phyloP scores from a whole-genome alignment of 371 early-diverging fungal genomes.

The Apophysomyces ossiformis region DNA sequence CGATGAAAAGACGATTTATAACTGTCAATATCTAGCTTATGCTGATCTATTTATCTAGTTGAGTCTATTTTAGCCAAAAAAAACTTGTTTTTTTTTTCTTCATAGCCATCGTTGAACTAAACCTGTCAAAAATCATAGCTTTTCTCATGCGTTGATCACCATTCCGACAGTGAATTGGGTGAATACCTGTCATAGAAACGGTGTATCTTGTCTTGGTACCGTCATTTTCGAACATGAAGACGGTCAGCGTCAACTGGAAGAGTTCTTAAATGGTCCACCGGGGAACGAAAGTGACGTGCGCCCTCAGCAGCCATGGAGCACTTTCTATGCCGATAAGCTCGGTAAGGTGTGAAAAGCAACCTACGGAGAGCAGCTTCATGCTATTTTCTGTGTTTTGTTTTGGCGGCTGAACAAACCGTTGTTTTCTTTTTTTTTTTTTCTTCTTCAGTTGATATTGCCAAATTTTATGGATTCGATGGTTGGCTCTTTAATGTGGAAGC shows the following conservation, averaged over 20 bases:
- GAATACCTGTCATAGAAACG: constrained; percentile 67
- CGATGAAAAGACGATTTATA: too few species aligned
- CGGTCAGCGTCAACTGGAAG: constrained; percentile 47
- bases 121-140: constrained; percentile 24
- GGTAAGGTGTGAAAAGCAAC: constrained; percentile 23
- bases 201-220: constrained; percentile 58
- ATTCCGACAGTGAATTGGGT: constrained; percentile 70
- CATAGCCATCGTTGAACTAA: too few species aligned
- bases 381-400: too few species aligned
- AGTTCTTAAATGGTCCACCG: constrained; percentile 44
- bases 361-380: too few species aligned
- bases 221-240: constrained; percentile 52
- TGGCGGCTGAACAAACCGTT: too few species aligned
- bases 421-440: too few species aligned
- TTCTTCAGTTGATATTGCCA: constrained; percentile 56
- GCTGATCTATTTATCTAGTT: too few species aligned
- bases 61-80: too few species aligned
- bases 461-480: constrained; percentile 69
- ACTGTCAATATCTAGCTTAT: too few species aligned
- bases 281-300: not conserved
- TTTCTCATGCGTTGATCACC: constrained; percentile 61
- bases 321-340: constrained; percentile 61
- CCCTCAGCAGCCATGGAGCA: constrained; percentile 27
- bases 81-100: too few species aligned
- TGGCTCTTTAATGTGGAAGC: constrained; percentile 73